A percentile compares a stretch with the other conserved stretches of the same genome.
Evolutionary conservation across 192 early-diverging fungal genomes (phyloP).

Genomic region (Rhizophagus clarus): DNA sequence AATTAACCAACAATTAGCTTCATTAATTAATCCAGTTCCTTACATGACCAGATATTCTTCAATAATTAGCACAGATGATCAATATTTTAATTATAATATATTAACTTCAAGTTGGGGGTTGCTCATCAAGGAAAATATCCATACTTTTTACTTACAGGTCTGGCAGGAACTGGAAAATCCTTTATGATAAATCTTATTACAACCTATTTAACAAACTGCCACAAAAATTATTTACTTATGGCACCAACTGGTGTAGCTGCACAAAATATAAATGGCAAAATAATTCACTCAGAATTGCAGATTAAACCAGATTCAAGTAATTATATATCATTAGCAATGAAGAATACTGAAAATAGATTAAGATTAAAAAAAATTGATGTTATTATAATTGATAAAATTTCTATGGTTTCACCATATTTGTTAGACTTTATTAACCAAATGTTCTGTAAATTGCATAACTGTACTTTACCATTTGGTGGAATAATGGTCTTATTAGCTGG

Average conservation of each 20-base stretch:
- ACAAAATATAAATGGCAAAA: not conserved
- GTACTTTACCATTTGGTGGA: not conserved
- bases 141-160: not conserved
- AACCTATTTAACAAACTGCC: not conserved
- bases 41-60: not conserved
- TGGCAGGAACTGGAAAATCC: constrained; percentile 5
- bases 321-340: not conserved
- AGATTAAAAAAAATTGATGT: not conserved
- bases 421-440: not conserved
- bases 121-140: not conserved
- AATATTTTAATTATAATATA: not conserved
- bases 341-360: not conserved
- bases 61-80: not conserved
- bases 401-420: not conserved
- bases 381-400: constrained; percentile 4
- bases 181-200: not conserved
- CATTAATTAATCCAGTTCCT: not conserved
- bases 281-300: not conserved
- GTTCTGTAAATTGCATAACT: not conserved
- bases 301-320: not conserved
- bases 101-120: not conserved
- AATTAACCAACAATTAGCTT: not conserved
- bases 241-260: constrained; percentile 3
- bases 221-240: not conserved
- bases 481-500: not conserved